A percentile compares a stretch with the other conserved stretches of the same genome.
phyloP scores from a whole-genome alignment of 2,329 filamentous ascomycete genomes.

The Thelonectria blattea region DNA sequence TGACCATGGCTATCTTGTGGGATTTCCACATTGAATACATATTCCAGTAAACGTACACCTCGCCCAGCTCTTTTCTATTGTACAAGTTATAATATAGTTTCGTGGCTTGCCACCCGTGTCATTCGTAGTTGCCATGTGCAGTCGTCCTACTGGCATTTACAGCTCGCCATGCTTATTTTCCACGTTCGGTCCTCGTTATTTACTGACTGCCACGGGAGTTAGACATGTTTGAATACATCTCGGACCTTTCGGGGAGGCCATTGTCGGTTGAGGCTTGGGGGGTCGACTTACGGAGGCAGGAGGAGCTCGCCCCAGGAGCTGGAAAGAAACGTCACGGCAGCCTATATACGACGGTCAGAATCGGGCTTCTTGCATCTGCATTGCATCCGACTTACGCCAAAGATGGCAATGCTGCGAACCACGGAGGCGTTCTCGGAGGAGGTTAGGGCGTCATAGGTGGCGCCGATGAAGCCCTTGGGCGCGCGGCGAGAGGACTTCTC shows the following conservation, averaged over 20 bases:
- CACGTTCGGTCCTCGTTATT: conserved; percentile 18
- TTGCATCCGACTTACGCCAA: conserved; percentile 61
- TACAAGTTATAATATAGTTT: conserved; percentile 33
- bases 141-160: neutral
- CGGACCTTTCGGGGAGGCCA: neutral
- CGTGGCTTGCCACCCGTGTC: neutral
- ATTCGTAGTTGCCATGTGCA: neutral
- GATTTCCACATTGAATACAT: conserved; percentile 25
- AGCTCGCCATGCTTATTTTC: neutral
- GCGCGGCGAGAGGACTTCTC: conserved; percentile 52
- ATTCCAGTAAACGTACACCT: conserved; percentile 39
- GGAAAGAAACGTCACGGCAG: conserved; percentile 69
- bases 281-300: conserved; percentile 63
- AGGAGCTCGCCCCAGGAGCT: conserved; percentile 72
- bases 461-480: conserved; percentile 59
- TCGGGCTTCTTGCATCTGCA: neutral
- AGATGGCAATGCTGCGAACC: conserved; percentile 70
- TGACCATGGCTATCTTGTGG: conserved; percentile 23
- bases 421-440: conserved; percentile 72
- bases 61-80: conserved; percentile 32
- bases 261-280: neutral
- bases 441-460: conserved; percentile 67
- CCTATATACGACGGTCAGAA: conserved; percentile 48
- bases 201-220: conserved; percentile 32
- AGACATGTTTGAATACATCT: conserved; percentile 11